A percentile compares a stretch with the other conserved stretches of the same genome.
These are phyloP conservation scores for Suhomyces tanzawaensis DNA, from an alignment of 805 yeast species.

Conservation along the genomic window DNA sequence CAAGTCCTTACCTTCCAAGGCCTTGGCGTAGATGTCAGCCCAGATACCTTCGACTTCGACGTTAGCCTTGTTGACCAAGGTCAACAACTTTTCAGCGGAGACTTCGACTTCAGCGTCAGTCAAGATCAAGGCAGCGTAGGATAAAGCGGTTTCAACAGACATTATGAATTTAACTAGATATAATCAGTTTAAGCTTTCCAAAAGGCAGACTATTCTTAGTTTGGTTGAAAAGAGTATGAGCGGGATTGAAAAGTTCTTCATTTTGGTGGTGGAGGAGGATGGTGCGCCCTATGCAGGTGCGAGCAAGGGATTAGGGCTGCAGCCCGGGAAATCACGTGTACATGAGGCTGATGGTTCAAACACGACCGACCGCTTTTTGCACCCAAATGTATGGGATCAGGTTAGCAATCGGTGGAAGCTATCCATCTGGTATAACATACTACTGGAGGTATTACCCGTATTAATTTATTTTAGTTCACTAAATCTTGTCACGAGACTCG, in stretches of 20 bases:
- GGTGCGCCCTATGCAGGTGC: not conserved
- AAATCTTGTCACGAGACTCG: constrained; percentile 29
- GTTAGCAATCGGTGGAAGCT: too few species aligned
- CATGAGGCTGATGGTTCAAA: not conserved
- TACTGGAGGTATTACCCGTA: too few species aligned
- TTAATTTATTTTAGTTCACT: not conserved
- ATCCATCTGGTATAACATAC: too few species aligned
- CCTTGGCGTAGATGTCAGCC: constrained; percentile 49
- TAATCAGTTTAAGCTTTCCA: constrained; percentile 45
- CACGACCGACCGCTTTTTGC: not conserved
- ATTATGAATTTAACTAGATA: constrained; percentile 41
- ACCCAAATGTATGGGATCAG: not conserved
- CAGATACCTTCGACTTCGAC: constrained; percentile 46
- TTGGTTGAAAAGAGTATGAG: constrained; percentile 10
- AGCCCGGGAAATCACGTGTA: constrained; percentile 3
- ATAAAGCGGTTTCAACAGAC: constrained; percentile 49
- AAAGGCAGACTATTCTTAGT: constrained; percentile 50
- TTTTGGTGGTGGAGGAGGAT: not conserved
- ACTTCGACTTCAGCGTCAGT: constrained; percentile 48
- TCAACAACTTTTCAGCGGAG: constrained; percentile 43
- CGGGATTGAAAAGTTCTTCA: constrained; percentile 6
- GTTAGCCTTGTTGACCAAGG: constrained; percentile 42
- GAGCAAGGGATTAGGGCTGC: constrained; percentile 1
- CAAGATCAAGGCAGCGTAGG: constrained; percentile 51
- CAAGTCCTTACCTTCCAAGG: constrained; percentile 46